These are phyloP conservation scores for Cladosporium sp. DNA, from an alignment of 2,329 filamentous ascomycete species.

Conservation along the genomic window DNA sequence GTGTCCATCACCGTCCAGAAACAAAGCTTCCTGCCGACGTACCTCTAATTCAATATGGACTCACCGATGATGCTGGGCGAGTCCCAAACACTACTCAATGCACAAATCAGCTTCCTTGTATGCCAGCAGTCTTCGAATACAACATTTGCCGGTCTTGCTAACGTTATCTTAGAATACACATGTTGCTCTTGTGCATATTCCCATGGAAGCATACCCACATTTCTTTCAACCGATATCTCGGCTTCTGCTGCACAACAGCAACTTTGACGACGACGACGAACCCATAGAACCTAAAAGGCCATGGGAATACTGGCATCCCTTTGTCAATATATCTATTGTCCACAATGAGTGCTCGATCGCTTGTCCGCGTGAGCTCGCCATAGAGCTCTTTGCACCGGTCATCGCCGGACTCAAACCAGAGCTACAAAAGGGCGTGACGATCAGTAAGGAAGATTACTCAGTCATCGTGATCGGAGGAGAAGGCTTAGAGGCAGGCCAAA, in stretches of 20 bases:
- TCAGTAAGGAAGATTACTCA: slow-evolving; percentile 81
- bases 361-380: slow-evolving; percentile 74
- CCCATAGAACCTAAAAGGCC: slow-evolving; percentile 38
- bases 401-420: slow-evolving; percentile 61
- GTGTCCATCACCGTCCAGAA: not conserved
- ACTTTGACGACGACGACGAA: slow-evolving; percentile 43
- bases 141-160: not conserved
- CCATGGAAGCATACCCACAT: slow-evolving; percentile 70
- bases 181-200: slow-evolving; percentile 87
- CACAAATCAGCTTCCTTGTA: slow-evolving; percentile 52
- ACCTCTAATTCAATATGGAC: slow-evolving; percentile 8
- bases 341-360: slow-evolving; percentile 91
- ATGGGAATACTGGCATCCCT: slow-evolving; percentile 64
- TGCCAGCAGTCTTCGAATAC: slow-evolving; percentile 28
- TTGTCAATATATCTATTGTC: slow-evolving; percentile 91
- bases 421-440: slow-evolving; percentile 55
- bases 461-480: slow-evolving; percentile 88
- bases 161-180: slow-evolving; percentile 68
- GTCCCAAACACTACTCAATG: slow-evolving; percentile 49
- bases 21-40: not conserved
- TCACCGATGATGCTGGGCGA: slow-evolving; percentile 25
- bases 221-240: slow-evolving; percentile 87
- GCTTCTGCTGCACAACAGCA: slow-evolving; percentile 61
- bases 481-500: slow-evolving; percentile 84
- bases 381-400: slow-evolving; percentile 72